A percentile compares a stretch with the other conserved stretches of the same genome.
Conservation (phyloP, 2,329 filamentous ascomycete genomes). For the Colletotrichum musicola region DNA sequence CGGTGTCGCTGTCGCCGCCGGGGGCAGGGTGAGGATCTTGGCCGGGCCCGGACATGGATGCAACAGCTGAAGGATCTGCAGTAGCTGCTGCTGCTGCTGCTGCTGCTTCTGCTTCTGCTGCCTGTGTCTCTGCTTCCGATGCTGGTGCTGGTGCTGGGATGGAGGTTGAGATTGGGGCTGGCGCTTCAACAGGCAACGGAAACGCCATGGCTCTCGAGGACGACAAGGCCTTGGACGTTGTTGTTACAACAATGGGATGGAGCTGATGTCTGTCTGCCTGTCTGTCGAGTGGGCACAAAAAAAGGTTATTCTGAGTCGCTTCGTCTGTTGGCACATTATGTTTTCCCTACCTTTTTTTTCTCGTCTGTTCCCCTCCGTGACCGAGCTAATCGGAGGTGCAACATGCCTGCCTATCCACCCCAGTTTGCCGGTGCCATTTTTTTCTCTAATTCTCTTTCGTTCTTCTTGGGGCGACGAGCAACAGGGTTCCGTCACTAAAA, state of each 20-base stretch:
- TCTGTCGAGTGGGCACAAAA: background rate
- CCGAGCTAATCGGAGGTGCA: slow-evolving; percentile 7
- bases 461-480: background rate
- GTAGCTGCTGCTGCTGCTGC: background rate
- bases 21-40: slow-evolving; percentile 18
- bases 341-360: background rate
- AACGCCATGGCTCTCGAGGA: slow-evolving; percentile 15
- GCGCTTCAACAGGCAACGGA: slow-evolving; percentile 16
- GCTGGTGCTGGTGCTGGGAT: background rate
- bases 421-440: slow-evolving; percentile 10
- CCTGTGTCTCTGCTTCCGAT: background rate
- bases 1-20: slow-evolving; percentile 22
- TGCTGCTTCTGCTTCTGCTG: slow-evolving; percentile 5
- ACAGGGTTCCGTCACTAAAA: slow-evolving; percentile 26
- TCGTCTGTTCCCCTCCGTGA: background rate
- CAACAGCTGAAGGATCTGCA: slow-evolving; percentile 17
- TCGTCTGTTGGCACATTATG: slow-evolving; percentile 2
- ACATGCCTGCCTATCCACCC: background rate
- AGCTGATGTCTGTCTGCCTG: background rate
- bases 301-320: slow-evolving; percentile 25
- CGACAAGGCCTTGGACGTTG: background rate
- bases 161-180: background rate
- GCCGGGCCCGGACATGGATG: slow-evolving; percentile 15
- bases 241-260: background rate
- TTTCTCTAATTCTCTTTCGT: background rate